phyloP scores from a whole-genome alignment of 768 basidiomycete genomes.

The Tephrocybe sp. region DNA sequence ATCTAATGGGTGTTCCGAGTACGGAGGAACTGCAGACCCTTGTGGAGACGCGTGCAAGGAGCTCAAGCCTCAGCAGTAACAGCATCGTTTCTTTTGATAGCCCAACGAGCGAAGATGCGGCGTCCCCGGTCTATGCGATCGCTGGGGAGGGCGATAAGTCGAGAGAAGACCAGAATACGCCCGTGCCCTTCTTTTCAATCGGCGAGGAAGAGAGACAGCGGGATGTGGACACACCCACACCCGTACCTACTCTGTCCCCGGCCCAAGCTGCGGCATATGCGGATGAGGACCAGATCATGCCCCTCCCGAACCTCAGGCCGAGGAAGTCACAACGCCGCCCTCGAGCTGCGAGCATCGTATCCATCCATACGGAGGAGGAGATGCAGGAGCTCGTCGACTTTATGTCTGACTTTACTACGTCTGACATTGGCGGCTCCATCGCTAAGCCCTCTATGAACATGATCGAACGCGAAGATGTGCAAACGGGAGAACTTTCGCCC shows the following conservation, averaged over 20 bases:
- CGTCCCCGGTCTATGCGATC: not conserved
- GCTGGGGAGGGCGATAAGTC: not conserved
- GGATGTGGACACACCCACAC: not conserved
- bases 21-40: constrained; percentile 7
- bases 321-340: constrained; percentile 24
- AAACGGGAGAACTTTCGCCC: not conserved
- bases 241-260: not conserved
- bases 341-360: constrained; percentile 43
- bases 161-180: not conserved
- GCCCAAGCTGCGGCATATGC: not conserved
- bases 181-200: not conserved
- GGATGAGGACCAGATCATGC: constrained; percentile 23
- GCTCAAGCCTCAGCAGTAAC: not conserved
- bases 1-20: constrained; percentile 11
- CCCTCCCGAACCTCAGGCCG: constrained; percentile 23
- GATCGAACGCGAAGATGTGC: not conserved
- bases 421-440: constrained; percentile 2
- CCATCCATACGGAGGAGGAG: constrained; percentile 48
- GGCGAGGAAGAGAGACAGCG: not conserved
- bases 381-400: constrained; percentile 51
- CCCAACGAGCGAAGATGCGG: not conserved
- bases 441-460: not conserved
- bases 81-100: too few relatives aligned
- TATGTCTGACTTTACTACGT: constrained; percentile 31
- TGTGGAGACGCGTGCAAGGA: not conserved